Evolutionary conservation across 2,329 filamentous ascomycete genomes (phyloP), one percentile per base, ranked within the genome.

Genomic region (Pseudogymnoascus sp.): DNA sequence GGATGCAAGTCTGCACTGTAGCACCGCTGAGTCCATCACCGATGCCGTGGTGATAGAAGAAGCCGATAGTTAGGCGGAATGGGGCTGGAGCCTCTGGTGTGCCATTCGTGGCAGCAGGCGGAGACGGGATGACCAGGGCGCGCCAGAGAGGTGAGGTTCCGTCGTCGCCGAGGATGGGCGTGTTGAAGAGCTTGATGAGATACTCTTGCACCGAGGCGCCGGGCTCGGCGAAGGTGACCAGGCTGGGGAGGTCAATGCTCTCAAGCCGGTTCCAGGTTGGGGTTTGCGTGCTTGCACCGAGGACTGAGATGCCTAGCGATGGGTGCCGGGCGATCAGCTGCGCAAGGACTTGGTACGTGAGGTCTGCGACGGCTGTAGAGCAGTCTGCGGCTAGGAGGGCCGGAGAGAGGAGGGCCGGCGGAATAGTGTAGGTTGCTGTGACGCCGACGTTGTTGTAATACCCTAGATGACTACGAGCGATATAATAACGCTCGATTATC

Each of bases 41-140:
- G 16, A 85, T 73, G 0, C 77, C 75, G 67, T 86, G 83, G 65
- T 86, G 83, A 36, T 75, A 81, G 4, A 76, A 74, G 66, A 84
- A 82, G 5, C 78, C 66, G 11, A 82, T 31, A 65, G 60, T 83
- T 77, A 36, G 77, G 67, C 5, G 72, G 68, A 4, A 69, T 57
- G 0, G 60, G 29, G 2, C 67, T 47, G 4, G 65, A 23, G 11
- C 8, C 21, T 39, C 31, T 23, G 7, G 18, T 4, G 57, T 40
- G 6, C 11, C 5, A 7, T 23, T 6, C 1, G 18, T 2, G 6
- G 31, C 4, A 23, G 2, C 7, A 5, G 57, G 57, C 11, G 57
- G 57, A n/a, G 18, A 40, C 8, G 37, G 31, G 16, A 37, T 36
- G 1, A 39, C 31, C 31, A 60, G 16, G 23, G 37, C 31, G 31